Evolutionary conservation across 306 rosid species (phyloP).

Genomic region (Medicago arabica): DNA sequence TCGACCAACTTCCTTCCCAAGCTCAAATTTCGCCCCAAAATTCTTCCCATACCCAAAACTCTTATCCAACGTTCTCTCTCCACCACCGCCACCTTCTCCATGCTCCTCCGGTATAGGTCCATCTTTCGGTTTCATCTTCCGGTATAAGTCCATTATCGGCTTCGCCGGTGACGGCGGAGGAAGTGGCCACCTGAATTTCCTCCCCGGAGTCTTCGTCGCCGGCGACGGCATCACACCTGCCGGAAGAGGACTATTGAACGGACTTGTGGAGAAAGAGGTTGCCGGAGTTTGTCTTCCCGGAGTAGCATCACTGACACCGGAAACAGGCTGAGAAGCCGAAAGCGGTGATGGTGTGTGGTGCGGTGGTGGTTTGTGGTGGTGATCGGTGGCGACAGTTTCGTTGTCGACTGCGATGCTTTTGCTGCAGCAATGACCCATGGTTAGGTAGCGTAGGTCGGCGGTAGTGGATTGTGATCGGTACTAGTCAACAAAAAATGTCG

Average conservation of each 20-base stretch:
- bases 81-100: slow-evolving; percentile 55
- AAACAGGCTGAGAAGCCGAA: slow-evolving; percentile 12
- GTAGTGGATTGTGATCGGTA: slow-evolving; percentile 39
- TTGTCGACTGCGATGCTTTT: slow-evolving; percentile 63
- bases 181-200: slow-evolving; percentile 92
- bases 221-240: slow-evolving; percentile 91
- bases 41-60: slow-evolving; percentile 86
- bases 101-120: slow-evolving; percentile 92
- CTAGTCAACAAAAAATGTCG: slow-evolving; percentile 47
- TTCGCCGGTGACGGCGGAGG: slow-evolving; percentile 98
- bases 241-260: slow-evolving; percentile 77
- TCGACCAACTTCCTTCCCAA: slow-evolving; percentile 93
- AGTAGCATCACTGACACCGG: slow-evolving; percentile 46
- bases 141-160: slow-evolving; percentile 88
- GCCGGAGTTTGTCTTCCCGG: slow-evolving; percentile 68
- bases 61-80: slow-evolving; percentile 78
- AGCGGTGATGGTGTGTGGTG: slow-evolving; percentile 31
- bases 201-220: slow-evolving; percentile 66
- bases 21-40: slow-evolving; percentile 80
- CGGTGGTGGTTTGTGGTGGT: slow-evolving; percentile 29
- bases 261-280: slow-evolving; percentile 67
- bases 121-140: slow-evolving; percentile 66
- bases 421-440: slow-evolving; percentile 91
- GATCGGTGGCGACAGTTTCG: slow-evolving; percentile 48
- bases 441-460: background rate